Evolutionary conservation across 257 asterid species (phyloP), one percentile per base, ranked within the genome.

Genomic region (Solanum microdontum): DNA sequence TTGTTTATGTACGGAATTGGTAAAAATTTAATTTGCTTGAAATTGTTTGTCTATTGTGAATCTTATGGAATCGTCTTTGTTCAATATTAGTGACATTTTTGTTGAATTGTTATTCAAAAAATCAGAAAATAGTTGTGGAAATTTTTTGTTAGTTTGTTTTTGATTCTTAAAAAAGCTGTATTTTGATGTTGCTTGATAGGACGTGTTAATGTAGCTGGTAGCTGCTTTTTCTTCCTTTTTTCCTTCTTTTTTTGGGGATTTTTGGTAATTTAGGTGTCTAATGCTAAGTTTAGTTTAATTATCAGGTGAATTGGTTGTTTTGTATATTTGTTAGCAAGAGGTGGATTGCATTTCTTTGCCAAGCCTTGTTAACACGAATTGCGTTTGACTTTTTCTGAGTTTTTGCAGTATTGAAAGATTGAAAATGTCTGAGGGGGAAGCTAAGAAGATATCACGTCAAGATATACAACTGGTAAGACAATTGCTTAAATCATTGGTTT

Each of bases 381-480:
- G 30, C 15, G 21, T 43, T 30, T 7, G 30, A 14, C 19, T 7
- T 21, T 69, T 85, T 8, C 87, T 21, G 6, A 21, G 15, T 7
- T 70, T 86, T 48, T 28, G n/a, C 70, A 48, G 45, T 40, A 48
- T 36, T 86, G 88, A 39, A 64, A 62, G 51, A 37, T 87, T 87
- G 87, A 86, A 90, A 90, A 95, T 95, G 98, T 89, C 97, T 28
- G 90, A 89, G 83, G 96, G 95, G 85, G 95, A 91, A 84, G 92
- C 87, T 72, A 91, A 94, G 87, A 94, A 90, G 89, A 93, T 93
- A 77, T 90, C 94, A 36, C 89, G 92, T 17, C 93, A 92, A 92
- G 98, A 95, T 89, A 94, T 95, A 89, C 98, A 95, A 88, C 86
- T 92, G 95, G 98, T 94, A 94, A 92, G 96, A 89, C 34, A 28